Base-by-base conservation (phyloP, 805 yeast species). In the Spathaspora arborariae region DNA sequence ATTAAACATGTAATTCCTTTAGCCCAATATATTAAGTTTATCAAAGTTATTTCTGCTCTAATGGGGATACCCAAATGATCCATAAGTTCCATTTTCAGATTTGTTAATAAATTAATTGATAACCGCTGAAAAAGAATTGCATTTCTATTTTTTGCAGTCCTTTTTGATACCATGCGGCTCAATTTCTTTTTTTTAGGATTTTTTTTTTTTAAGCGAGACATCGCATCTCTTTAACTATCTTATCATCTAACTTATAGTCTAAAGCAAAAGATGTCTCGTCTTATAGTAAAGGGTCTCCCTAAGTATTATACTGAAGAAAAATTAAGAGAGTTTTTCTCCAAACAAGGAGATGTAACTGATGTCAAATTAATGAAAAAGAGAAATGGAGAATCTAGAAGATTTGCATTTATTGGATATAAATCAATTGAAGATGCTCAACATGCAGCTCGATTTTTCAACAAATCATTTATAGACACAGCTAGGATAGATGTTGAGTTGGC, bases 281-380 rank as follows among this genome's bases (percentile, higher is more conserved):
- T 92, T 45, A 92, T 92, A 56, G 96, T 92, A 5, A 92, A 88
- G 63, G 94, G 95, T 39, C 75, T 92, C 44, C 98, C 98, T 7
- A 70, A 74, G 53, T 87, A 86, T 61, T 76, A 81, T 49, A 79
- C 83, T 0, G 97, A 92, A 62, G 89, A 80, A 2, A 80, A 84
- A 52, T 67, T 92, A 46, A 74, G 74, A 51, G 78, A 76, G 24
- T 89, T 83, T 59, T 92, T 92, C 59, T 62, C 67, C 43, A 63
- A 65, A 49, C 68, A 75, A 46, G 87, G 88, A 9, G 72, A 75
- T 43, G 88, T 91, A 22, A 88, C 97, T 0, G 99, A 94, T 76
- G 91, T 88, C 34, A 89, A 87, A 64, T 73, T 94, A 33, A 79
- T 90, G 78, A 84, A 79, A 56, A 88, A 85, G 53, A 75, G 85